A percentile compares a stretch with the other conserved stretches of the same genome.
phyloP scores from a whole-genome alignment of 2,329 filamentous ascomycete species.

The Colletotrichum kahawae region DNA sequence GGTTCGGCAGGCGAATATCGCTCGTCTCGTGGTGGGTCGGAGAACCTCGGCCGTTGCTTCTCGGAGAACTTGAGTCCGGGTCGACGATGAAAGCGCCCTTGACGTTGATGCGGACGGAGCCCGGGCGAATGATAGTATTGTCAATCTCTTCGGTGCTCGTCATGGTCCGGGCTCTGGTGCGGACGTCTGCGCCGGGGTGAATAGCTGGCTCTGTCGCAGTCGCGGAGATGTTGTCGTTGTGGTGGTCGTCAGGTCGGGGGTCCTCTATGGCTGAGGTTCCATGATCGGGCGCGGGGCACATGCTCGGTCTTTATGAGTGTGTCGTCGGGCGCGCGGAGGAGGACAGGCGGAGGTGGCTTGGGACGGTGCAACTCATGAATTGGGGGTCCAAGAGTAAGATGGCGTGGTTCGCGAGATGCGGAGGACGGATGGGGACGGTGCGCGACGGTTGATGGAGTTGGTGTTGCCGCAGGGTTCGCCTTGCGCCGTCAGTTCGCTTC shows the following conservation, averaged over 20 bases:
- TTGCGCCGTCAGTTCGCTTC: constrained; percentile 15
- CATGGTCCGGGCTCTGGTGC: constrained; percentile 33
- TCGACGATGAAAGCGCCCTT: constrained; percentile 96
- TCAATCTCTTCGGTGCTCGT: constrained; percentile 64
- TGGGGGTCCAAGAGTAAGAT: constrained; percentile 11
- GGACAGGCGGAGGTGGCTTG: constrained; percentile 7
- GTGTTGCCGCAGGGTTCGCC: constrained; percentile 10
- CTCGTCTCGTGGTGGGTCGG: constrained; percentile 73
- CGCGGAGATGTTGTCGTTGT: not conserved
- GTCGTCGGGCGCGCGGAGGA: constrained; percentile 4
- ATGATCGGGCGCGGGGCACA: constrained; percentile 17
- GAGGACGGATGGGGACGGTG: constrained; percentile 11
- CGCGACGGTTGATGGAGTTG: not conserved
- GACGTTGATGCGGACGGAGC: constrained; percentile 91
- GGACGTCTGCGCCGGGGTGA: not conserved
- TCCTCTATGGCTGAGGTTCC: constrained; percentile 17
- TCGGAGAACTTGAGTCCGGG: constrained; percentile 67
- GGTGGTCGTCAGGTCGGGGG: constrained; percentile 7
- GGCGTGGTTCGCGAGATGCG: not conserved
- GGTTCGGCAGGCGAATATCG: constrained; percentile 95
- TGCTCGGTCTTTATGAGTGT: constrained; percentile 19
- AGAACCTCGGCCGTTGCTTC: constrained; percentile 49
- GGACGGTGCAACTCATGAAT: constrained; percentile 9
- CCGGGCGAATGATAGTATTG: constrained; percentile 65
- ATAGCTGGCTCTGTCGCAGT: not conserved